These are phyloP conservation scores for Letharia lupina DNA, from an alignment of 495 filamentous ascomycete species.

Conservation along the genomic window DNA sequence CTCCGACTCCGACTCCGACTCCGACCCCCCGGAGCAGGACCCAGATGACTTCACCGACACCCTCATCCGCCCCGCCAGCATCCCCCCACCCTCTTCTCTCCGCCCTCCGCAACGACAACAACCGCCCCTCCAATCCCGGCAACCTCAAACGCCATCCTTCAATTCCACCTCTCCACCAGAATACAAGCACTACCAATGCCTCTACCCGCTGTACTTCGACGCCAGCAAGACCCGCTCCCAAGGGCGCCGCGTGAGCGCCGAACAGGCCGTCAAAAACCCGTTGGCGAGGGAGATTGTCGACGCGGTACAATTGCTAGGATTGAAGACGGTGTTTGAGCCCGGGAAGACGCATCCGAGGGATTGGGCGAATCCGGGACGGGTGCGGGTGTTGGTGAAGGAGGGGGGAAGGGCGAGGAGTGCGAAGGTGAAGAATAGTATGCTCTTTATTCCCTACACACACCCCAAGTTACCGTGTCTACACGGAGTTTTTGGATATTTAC, in stretches of 20 bases:
- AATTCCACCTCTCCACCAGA: slow-evolving; percentile 38
- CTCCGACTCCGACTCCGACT: slow-evolving; percentile 64
- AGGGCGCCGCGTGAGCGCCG: slow-evolving; percentile 65
- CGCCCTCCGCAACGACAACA: slow-evolving; percentile 14
- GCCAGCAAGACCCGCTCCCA: slow-evolving; percentile 59
- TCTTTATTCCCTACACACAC: neutral
- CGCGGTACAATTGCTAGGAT: slow-evolving; percentile 62
- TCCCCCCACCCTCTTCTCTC: slow-evolving; percentile 25
- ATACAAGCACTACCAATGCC: slow-evolving; percentile 69
- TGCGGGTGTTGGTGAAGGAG: slow-evolving; percentile 66
- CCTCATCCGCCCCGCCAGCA: slow-evolving; percentile 34
- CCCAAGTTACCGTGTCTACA: neutral
- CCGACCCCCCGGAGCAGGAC: slow-evolving; percentile 65
- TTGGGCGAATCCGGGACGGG: slow-evolving; percentile 92
- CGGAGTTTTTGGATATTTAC: neutral
- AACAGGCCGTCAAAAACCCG: slow-evolving; percentile 73
- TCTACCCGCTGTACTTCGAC: slow-evolving; percentile 96
- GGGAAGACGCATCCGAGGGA: slow-evolving; percentile 91
- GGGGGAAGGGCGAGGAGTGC: slow-evolving; percentile 40
- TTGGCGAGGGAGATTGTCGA: slow-evolving; percentile 83
- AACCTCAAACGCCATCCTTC: slow-evolving; percentile 33
- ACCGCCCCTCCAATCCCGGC: slow-evolving; percentile 35
- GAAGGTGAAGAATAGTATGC: slow-evolving; percentile 67
- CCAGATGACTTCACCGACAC: slow-evolving; percentile 34
- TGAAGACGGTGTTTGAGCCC: slow-evolving; percentile 78